Evolutionary conservation across 768 basidiomycete species (phyloP).

Genomic region (Mycena metata): DNA sequence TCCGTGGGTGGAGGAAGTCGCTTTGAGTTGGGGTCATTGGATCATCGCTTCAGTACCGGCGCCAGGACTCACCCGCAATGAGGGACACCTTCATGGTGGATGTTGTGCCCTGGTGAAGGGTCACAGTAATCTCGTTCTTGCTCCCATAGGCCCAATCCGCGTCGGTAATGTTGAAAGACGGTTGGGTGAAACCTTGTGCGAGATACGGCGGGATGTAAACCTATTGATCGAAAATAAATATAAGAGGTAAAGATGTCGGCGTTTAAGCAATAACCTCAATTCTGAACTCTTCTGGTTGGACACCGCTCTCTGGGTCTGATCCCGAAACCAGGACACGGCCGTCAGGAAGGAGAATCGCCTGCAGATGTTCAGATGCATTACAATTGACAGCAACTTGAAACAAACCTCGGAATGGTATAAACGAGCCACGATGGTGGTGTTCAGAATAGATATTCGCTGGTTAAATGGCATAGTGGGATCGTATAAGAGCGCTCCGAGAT

Average conservation of each 20-base stretch:
- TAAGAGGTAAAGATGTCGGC: no score
- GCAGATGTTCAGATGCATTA: conserved; percentile 57
- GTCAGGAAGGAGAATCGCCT: conserved; percentile 70
- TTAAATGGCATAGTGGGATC: conserved; percentile 63
- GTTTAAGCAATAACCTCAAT: no score
- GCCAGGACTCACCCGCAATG: conserved; percentile 65
- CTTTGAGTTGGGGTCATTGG: no score
- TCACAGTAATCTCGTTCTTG: conserved; percentile 62
- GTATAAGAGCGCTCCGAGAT: conserved; percentile 65
- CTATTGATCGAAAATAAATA: no score
- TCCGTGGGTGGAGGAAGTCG: conserved; percentile 67
- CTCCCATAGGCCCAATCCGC: conserved; percentile 75
- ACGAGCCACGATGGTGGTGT: conserved; percentile 67
- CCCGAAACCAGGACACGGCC: conserved; percentile 73
- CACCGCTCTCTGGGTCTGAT: conserved; percentile 65
- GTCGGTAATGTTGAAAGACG: conserved; percentile 66
- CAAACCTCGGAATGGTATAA: conserved; percentile 50
- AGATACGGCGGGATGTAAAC: conserved; percentile 94
- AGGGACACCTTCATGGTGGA: conserved; percentile 70
- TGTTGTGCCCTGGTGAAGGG: conserved; percentile 59
- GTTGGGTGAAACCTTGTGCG: conserved; percentile 71
- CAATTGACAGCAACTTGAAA: neutral
- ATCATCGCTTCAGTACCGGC: no score
- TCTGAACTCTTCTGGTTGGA: conserved; percentile 68
- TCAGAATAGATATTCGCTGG: conserved; percentile 65